A percentile compares a stretch with the other conserved stretches of the same genome.
Evolutionary conservation across 2,329 filamentous ascomycete genomes (phyloP).

Genomic region (Diplodia corticola): DNA sequence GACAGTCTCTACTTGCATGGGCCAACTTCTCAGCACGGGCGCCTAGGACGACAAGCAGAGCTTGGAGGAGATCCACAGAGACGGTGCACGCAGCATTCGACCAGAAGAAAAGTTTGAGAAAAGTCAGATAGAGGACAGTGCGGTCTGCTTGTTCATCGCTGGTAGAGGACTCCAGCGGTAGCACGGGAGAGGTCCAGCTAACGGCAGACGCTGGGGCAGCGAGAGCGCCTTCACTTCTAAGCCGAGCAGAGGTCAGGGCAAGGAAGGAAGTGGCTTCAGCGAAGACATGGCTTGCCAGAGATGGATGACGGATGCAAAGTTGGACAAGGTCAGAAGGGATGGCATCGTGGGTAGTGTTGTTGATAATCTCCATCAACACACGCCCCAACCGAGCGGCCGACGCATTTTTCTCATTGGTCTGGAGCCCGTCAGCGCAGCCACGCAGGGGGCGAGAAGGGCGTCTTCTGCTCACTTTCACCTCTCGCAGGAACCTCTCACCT

Average conservation of each 20-base stretch:
- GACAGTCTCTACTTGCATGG: slow-evolving; percentile 5
- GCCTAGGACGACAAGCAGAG: slow-evolving; percentile 18
- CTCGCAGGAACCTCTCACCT: slow-evolving; percentile 22
- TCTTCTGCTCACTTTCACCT: slow-evolving; percentile 14
- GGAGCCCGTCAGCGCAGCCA: neutral
- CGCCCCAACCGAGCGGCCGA: slow-evolving; percentile 18
- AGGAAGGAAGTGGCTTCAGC: neutral
- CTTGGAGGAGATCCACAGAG: neutral
- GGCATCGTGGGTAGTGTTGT: neutral
- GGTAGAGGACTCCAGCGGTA: neutral
- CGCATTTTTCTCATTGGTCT: slow-evolving; percentile 18
- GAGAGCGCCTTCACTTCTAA: neutral
- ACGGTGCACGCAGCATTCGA: slow-evolving; percentile 13
- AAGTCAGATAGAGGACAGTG: slow-evolving; percentile 27
- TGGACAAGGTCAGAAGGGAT: slow-evolving; percentile 2
- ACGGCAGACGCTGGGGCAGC: slow-evolving; percentile 9
- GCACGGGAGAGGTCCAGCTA: neutral
- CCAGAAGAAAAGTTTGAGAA: slow-evolving; percentile 38
- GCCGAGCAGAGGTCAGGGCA: neutral
- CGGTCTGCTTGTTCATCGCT: neutral
- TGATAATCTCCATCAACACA: slow-evolving; percentile 10
- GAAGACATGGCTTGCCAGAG: slow-evolving; percentile 23
- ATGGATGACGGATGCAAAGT: neutral
- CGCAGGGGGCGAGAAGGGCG: neutral
- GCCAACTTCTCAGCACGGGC: slow-evolving; percentile 4